Conservation (phyloP, 108 stramenopile species). For the Skeletonema potamos region DNA sequence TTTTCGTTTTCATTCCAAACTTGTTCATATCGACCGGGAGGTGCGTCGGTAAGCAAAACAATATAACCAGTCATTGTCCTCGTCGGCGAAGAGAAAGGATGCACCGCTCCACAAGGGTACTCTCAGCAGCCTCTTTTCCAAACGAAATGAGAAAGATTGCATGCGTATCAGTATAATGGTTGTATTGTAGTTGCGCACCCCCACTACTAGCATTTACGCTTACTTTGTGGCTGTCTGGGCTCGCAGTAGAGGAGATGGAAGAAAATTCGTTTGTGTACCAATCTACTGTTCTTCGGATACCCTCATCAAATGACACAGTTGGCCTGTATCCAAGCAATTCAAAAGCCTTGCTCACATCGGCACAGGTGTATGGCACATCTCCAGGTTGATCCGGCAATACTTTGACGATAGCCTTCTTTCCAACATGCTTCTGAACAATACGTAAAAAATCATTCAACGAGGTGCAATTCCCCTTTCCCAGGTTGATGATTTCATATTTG, state of each 20-base stretch:
- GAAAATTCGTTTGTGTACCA: constrained; percentile 91
- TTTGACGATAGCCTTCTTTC: constrained; percentile 86
- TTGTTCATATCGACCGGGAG: constrained; percentile 33
- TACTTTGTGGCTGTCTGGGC: neutral
- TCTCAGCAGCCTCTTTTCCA: constrained; percentile 46
- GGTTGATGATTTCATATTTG: constrained; percentile 94
- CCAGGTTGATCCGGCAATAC: constrained; percentile 97
- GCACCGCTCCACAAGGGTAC: constrained; percentile 51
- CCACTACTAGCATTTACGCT: neutral
- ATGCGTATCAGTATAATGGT: constrained; percentile 12
- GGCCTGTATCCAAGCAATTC: constrained; percentile 91
- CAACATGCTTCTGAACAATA: constrained; percentile 88
- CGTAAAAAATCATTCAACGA: constrained; percentile 91
- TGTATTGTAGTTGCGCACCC: neutral
- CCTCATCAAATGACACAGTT: constrained; percentile 90
- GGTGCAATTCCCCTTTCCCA: constrained; percentile 93
- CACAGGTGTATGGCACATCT: constrained; percentile 98
- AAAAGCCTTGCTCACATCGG: constrained; percentile 91
- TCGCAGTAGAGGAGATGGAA: too few species aligned
- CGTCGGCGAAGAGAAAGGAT: constrained; percentile 48
- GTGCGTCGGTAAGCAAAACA: constrained; percentile 49
- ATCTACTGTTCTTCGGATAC: constrained; percentile 88
- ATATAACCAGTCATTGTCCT: constrained; percentile 42
- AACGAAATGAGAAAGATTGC: constrained; percentile 52
- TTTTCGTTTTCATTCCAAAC: constrained; percentile 29